Evolutionary conservation across 352 stramenopile genomes (phyloP), one percentile per base, ranked within the genome.

Genomic region (Pythium biforme): DNA sequence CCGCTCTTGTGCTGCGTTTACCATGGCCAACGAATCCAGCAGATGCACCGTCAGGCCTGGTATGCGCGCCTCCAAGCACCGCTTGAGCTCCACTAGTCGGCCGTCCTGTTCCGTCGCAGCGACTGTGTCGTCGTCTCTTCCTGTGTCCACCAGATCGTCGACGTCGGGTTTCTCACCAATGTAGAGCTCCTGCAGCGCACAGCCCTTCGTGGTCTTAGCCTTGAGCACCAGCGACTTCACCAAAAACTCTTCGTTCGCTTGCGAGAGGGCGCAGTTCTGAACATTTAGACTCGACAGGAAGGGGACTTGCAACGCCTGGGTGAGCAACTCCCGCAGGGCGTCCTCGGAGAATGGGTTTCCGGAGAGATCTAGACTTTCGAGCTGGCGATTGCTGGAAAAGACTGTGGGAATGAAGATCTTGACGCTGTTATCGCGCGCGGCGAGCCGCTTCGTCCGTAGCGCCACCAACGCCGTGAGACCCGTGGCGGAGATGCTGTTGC

Each of bases 281-380:
- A 88, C 33, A 5, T 82, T 55, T 1, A 88, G 64, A 11, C 53
- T 49, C 8, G 63, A 53, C 3, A 88, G 22, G 10, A 14, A 26
- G 9, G 48, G 37, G 0, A 47, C 23, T 31, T 59, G 41, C 17
- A 70, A 20, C 3, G 54, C 33, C 6, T 55, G 25, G 10, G 29
- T 59, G 19, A 73, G 58, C 4, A 88, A 41, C 6, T 84, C 74
- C 0, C 72, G 70, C 29, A 79, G 59, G 0, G 59, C 69, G 19
- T 79, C 69, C 4, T 80, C 70, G 0, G 67, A 69, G 6, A 88
- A 55, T 9, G 55, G 41, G 29, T 88, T 88, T 0, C 67, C 59
- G 0, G 64, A 48, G 4, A 86, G 43, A 26, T 75, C 55, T 0
- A 88, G 49, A 27, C 45, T 57, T 29, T 71, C 59, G 20, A 86